Evolutionary conservation across 768 basidiomycete genomes (phyloP), one percentile per base, ranked within the genome.

Genomic region (Russula olivacea): DNA sequence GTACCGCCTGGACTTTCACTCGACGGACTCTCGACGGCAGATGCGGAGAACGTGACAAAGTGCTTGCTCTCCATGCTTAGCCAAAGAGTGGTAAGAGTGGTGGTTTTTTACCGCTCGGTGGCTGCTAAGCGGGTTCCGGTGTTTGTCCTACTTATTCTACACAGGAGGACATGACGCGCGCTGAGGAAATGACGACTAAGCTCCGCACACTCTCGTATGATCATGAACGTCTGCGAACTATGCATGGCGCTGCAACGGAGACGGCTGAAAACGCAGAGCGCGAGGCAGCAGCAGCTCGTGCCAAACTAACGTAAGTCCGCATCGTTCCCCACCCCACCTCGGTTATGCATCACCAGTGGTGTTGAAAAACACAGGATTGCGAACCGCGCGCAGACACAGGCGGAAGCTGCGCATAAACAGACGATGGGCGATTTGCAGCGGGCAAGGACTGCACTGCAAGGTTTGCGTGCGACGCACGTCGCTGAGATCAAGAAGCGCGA

Each of bases 401-500:
- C 83, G 17, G 87, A 92, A 70, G 75, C 76, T 4, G 79, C 83
- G 5, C 87, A 90, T 69, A 92, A 88, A 65, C 84, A 87, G 67
- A 88, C 88, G 1, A 77, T 78, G 6, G 74, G 77, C 1, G 89
- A 91, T 64, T 80, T 92, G 2, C 86, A 88, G 68, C 85, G 88
- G 28, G 84, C 85, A n/a, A 82, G 86, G 50, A 81, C 83, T 1
- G 73, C 84, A 0, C 70, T 93, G 12, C 89, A 90, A 66, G 82
- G 82, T 11, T 76, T 90, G 14, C 84, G 92, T 28, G 78, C 83
- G 45, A 81, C 86, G 0, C 83, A 91, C 65, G 79, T 83, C 61
- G 78, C 79, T 40, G 92, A 93, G 71, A 71, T 91, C 38, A 91
- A 87, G 79, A 89, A 88, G 77, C 83, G 82, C 69, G 91, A 94